Percentiles rank a stretch among this genome's conserved stretches.
These are phyloP conservation scores for Entomortierella parvispora DNA, from an alignment of 192 early-diverging fungal genomes.

Conservation along the genomic window DNA sequence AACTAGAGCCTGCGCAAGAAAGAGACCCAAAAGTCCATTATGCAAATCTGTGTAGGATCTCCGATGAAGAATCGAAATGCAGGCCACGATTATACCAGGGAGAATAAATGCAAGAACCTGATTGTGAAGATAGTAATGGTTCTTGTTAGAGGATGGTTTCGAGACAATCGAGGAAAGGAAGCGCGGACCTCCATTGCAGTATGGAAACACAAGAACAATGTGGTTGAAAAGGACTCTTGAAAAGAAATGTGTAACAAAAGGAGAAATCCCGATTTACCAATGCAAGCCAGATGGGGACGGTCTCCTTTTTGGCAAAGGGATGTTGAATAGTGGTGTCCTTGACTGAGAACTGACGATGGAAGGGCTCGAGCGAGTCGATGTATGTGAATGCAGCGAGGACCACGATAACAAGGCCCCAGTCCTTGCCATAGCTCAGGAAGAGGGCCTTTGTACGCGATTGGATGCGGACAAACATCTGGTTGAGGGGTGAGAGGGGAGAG, in stretches of 20 bases:
- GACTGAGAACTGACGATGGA: constrained; percentile 80
- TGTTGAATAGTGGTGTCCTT: constrained; percentile 76
- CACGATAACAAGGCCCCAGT: constrained; percentile 64
- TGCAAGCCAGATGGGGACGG: constrained; percentile 59
- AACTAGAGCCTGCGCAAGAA: constrained; percentile 54
- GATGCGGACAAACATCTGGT: background rate
- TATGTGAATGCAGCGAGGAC: constrained; percentile 68
- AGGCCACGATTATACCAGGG: constrained; percentile 24
- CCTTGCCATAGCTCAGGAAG: constrained; percentile 26
- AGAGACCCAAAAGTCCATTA: constrained; percentile 53
- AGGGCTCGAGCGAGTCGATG: constrained; percentile 71
- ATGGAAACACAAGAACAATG: background rate
- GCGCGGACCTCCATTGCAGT: background rate
- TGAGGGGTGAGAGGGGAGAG: background rate
- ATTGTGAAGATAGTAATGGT: too few species aligned
- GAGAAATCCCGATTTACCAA: constrained; percentile 26
- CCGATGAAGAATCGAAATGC: constrained; percentile 24
- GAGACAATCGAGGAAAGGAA: background rate
- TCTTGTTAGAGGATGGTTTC: background rate
- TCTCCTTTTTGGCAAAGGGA: constrained; percentile 62
- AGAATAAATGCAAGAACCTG: constrained; percentile 48
- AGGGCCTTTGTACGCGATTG: constrained; percentile 29
- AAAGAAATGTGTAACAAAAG: background rate
- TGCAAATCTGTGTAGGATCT: constrained; percentile 50
- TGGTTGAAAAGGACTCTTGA: background rate